Evolutionary conservation across 139 green algal genomes (phyloP).

Genomic region (Closterium sp.): DNA sequence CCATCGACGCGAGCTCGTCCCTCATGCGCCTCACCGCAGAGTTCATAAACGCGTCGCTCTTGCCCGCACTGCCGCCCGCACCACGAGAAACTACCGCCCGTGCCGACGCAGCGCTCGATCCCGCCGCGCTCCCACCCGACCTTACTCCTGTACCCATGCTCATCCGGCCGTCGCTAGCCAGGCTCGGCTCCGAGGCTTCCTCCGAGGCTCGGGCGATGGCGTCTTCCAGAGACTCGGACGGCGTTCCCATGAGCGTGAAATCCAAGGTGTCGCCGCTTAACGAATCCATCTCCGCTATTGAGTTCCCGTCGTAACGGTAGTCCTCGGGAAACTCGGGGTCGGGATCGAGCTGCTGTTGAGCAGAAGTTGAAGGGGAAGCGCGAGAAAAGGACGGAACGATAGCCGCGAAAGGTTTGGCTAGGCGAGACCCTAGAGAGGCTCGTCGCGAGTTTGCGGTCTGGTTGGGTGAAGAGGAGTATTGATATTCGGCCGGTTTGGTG

Average conservation of each 20-base stretch:
- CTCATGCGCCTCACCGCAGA: not conserved
- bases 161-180: too few relatives aligned
- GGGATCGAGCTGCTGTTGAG: not conserved
- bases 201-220: not conserved
- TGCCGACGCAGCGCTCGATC: too few relatives aligned
- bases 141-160: too few relatives aligned
- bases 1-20: not conserved
- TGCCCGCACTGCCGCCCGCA: too few relatives aligned
- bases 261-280: not conserved
- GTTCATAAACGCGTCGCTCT: not conserved
- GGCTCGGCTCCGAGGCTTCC: not conserved
- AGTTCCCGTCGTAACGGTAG: not conserved
- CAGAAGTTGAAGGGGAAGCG: not conserved
- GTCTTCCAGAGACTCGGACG: not conserved
- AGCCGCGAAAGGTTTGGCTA: not conserved
- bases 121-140: too few relatives aligned
- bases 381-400: not conserved
- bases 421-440: not conserved
- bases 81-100: not conserved
- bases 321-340: not conserved
- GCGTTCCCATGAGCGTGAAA: not conserved
- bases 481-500: not conserved
- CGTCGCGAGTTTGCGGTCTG: not conserved
- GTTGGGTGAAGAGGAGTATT: not conserved
- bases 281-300: not conserved